Evolutionary conservation across 208 protist species (phyloP).

Genomic region (Trypanosoma lewisi): DNA sequence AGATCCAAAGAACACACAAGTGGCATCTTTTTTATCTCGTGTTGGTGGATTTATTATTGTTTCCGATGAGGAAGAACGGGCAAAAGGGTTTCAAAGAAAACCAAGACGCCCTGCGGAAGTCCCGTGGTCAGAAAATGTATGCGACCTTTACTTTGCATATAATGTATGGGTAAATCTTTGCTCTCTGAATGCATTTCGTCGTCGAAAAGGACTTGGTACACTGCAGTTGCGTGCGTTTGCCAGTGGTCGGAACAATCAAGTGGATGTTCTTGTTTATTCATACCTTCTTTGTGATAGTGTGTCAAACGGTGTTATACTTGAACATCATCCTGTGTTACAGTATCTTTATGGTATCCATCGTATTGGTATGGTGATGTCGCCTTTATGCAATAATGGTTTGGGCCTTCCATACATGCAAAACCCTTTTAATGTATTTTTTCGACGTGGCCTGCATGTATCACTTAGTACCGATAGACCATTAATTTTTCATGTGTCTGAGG

Average conservation of each 20-base stretch:
- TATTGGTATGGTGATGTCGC: slow-evolving; percentile 95
- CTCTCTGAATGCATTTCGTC: slow-evolving; percentile 95
- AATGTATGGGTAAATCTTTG: slow-evolving; percentile 98
- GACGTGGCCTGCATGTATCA: slow-evolving; percentile 94
- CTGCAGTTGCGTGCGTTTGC: slow-evolving; percentile 94
- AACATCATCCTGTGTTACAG: slow-evolving; percentile 92
- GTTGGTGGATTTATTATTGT: slow-evolving; percentile 95
- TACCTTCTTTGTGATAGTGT: slow-evolving; percentile 90
- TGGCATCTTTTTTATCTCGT: slow-evolving; percentile 92
- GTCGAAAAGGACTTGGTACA: slow-evolving; percentile 80
- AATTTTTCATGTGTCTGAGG: slow-evolving; percentile 94
- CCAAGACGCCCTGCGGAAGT: slow-evolving; percentile 92
- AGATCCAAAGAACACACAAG: slow-evolving; percentile 80
- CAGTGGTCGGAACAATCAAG: slow-evolving; percentile 53
- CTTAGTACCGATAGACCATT: slow-evolving; percentile 93
- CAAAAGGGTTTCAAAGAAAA: slow-evolving; percentile 52
- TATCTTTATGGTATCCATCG: slow-evolving; percentile 98
- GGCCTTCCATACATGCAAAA: slow-evolving; percentile 93
- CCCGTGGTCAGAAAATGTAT: slow-evolving; percentile 96
- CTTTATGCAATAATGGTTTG: slow-evolving; percentile 95
- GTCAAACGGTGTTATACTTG: slow-evolving; percentile 93
- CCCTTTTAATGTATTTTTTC: slow-evolving; percentile 93
- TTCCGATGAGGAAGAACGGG: slow-evolving; percentile 93
- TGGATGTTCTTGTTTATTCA: slow-evolving; percentile 73
- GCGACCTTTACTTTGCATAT: slow-evolving; percentile 84